Base-by-base conservation (phyloP, 192 early-diverging fungal genomes). In the Chytriomyces sp. region DNA sequence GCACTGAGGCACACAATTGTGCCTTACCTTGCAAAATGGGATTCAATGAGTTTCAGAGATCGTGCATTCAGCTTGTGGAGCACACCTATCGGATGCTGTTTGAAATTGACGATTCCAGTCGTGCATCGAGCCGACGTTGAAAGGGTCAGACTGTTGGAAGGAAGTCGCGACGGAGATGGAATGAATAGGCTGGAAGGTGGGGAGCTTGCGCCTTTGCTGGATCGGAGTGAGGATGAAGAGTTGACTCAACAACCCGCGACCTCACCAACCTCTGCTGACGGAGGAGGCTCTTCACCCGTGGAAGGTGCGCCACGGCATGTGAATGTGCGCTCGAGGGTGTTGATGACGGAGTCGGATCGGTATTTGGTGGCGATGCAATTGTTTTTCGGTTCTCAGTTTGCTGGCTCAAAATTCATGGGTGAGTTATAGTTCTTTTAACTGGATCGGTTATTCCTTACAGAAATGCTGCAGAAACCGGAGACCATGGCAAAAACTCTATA, bases 61-160 rank as follows among this genome's bases (percentile, higher is more conserved):
- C 86, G 85, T 63, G 73, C 87, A 18, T 83, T 82, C 64, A 79
- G 87, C 0, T 43, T 92, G 3, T 65, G 87, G 1, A 86, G 87
- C 5, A 80, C 83, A 0, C 91, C 91, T 2, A 85, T 88, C 23
- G 77, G 88, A 9, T 74, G 89, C 0, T 11, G 89, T 0, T 64
- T 92, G 35, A 83, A 80, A 2, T 49, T 90, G 24, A 92, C 92
- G 0, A 75, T 91, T 50, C 91, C 92, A 18, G 90, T 91, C 45
- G 89, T 93, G 23, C 83, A 89, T 69, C 73, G 73, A 11, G 63
- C 10, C 8, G 73, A 75, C 60, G 63, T 75, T 7, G 73, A 75
- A 43, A 75, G 57, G 66, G n/a, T 75, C 6, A 61, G 73, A n/a
- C 23, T 20, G 43, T 64, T 50, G 11, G 61, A 35, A 13, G 53